These are phyloP conservation scores for Cymbomonas tetramitiformis DNA, from an alignment of 139 green algal species.

Conservation along the genomic window DNA sequence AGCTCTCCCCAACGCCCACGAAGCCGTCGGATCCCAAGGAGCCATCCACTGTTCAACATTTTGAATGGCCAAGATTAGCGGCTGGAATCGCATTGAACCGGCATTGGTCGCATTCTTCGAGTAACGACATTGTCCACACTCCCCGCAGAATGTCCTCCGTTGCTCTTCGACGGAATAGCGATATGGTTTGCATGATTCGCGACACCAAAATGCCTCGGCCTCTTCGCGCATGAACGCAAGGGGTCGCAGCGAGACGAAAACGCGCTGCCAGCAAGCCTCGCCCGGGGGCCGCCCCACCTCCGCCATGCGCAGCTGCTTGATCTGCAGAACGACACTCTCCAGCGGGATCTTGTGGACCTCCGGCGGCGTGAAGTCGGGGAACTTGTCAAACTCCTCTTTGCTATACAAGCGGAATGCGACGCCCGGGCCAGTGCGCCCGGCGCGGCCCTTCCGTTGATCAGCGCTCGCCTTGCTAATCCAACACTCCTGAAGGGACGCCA, in stretches of 20 bases:
- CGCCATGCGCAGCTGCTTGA: constrained; percentile 18
- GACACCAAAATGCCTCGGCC: too few relatives aligned
- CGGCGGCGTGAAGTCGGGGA: constrained; percentile 33
- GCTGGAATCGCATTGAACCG: too few relatives aligned
- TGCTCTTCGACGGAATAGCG: too few relatives aligned
- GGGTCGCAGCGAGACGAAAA: background rate
- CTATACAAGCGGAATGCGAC: constrained; percentile 90
- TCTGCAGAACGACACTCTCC: constrained; percentile 25
- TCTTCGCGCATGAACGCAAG: too few relatives aligned
- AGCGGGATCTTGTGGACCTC: constrained; percentile 74
- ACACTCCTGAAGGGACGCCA: constrained; percentile 84
- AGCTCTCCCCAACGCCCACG: too few relatives aligned
- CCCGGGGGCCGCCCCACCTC: background rate
- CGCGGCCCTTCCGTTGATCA: constrained; percentile 75
- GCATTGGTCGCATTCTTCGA: too few relatives aligned
- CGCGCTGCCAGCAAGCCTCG: background rate
- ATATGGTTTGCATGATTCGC: background rate
- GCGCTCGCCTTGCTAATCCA: constrained; percentile 87
- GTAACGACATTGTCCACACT: too few relatives aligned
- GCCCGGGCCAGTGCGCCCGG: constrained; percentile 85
- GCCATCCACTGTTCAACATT: too few relatives aligned
- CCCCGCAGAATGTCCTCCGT: too few relatives aligned
- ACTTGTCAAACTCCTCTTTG: constrained; percentile 1
- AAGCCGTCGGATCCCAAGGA: too few relatives aligned
- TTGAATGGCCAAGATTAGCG: too few relatives aligned